A percentile compares a stretch with the other conserved stretches of the same genome.
phyloP scores from a whole-genome alignment of 1,284 basidiomycete genomes.

The Ceratobasidium sp. region DNA sequence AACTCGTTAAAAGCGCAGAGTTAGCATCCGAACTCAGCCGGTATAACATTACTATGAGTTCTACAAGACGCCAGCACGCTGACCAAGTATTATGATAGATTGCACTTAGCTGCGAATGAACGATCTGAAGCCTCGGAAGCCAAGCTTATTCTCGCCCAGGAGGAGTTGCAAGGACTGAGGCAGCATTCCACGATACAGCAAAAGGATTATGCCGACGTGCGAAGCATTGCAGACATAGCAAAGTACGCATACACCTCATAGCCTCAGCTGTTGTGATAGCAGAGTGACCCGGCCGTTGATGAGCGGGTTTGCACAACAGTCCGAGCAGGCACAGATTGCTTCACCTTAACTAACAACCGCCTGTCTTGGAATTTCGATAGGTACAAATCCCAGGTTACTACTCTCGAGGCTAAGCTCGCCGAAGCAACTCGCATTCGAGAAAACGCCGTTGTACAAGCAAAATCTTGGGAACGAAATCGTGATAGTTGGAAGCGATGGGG shows the following conservation, averaged over 20 bases:
- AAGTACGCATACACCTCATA: slow-evolving; percentile 13
- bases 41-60: neutral
- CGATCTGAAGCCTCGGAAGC: slow-evolving; percentile 5
- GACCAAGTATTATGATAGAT: neutral
- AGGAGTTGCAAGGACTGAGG: neutral
- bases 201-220: neutral
- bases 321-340: slow-evolving; percentile 4
- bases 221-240: neutral
- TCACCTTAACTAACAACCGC: neutral
- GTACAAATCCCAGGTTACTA: neutral
- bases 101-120: slow-evolving; percentile 26
- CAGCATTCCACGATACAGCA: neutral
- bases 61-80: neutral
- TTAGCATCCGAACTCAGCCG: slow-evolving; percentile 21
- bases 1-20: slow-evolving; percentile 35
- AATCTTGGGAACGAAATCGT: slow-evolving; percentile 28
- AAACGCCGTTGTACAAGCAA: slow-evolving; percentile 17
- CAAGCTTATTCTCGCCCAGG: neutral
- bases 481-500: slow-evolving; percentile 37
- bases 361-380: neutral
- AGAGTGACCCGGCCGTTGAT: neutral
- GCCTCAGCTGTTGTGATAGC: neutral
- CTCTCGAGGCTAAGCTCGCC: slow-evolving; percentile 10
- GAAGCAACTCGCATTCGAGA: slow-evolving; percentile 4
- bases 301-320: neutral